These are phyloP conservation scores for Chrysosporium keratinophilum DNA, from an alignment of 2,329 filamentous ascomycete genomes.

Conservation along the genomic window DNA sequence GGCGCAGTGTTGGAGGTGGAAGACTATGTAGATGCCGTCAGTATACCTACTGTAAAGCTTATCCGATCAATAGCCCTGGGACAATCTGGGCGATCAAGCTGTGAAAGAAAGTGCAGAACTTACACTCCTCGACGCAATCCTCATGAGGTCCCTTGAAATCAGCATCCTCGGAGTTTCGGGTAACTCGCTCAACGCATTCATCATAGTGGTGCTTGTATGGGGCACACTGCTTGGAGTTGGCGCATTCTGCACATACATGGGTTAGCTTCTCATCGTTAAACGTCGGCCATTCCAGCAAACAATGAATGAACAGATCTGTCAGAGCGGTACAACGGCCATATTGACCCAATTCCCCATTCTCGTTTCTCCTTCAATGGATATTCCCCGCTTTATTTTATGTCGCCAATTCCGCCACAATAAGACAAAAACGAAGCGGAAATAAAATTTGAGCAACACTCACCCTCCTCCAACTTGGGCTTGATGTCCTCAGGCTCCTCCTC, in stretches of 20 bases:
- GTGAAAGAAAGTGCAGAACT: conserved; percentile 34
- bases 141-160: conserved; percentile 66
- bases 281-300: no score
- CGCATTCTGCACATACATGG: conserved; percentile 57
- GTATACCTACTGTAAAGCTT: background rate
- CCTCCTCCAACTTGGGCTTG: conserved; percentile 82
- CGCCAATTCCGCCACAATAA: background rate
- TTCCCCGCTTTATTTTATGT: no score
- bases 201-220: conserved; percentile 96
- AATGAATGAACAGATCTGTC: no score
- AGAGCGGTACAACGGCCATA: no score
- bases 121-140: conserved; percentile 99
- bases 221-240: conserved; percentile 72
- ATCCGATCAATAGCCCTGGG: background rate
- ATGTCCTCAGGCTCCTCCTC: conserved; percentile 73
- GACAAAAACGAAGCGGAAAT: background rate
- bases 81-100: background rate
- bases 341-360: no score
- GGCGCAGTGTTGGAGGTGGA: conserved; percentile 96
- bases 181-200: conserved; percentile 93
- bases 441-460: conserved; percentile 47
- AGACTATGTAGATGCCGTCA: conserved; percentile 52
- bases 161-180: conserved; percentile 54
- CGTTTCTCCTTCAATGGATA: no score
- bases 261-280: background rate